phyloP scores from a whole-genome alignment of 768 basidiomycete genomes.

The Suillus decipiens region DNA sequence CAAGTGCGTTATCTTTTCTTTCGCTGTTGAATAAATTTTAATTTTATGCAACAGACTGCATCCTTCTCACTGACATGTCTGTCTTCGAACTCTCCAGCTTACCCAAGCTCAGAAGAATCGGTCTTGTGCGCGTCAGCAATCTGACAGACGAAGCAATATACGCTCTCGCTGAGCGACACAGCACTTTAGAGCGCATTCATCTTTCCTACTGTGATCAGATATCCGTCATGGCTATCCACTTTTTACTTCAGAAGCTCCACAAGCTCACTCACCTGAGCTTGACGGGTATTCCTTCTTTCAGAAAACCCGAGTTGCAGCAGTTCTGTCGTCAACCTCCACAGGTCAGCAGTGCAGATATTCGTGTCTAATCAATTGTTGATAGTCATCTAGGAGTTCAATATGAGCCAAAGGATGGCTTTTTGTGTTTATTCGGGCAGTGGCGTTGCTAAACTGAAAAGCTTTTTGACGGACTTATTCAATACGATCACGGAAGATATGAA shows the following conservation, averaged over 20 bases:
- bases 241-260: conserved; percentile 84
- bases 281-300: conserved; percentile 95
- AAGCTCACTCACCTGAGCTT: conserved; percentile 93
- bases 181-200: conserved; percentile 92
- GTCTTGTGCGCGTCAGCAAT: conserved; percentile 90
- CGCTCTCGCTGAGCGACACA: conserved; percentile 81
- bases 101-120: conserved; percentile 90
- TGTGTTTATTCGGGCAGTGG: conserved; percentile 97
- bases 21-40: background rate
- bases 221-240: conserved; percentile 87
- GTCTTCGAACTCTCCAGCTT: conserved; percentile 88
- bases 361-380: conserved; percentile 10
- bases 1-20: conserved; percentile 56
- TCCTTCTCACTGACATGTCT: conserved; percentile 87
- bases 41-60: conserved; percentile 60
- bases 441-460: conserved; percentile 78
- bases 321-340: conserved; percentile 89
- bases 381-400: conserved; percentile 77
- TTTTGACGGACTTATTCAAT: conserved; percentile 74
- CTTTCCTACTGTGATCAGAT: conserved; percentile 97
- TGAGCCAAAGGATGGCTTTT: conserved; percentile 85
- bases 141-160: conserved; percentile 94
- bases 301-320: conserved; percentile 78
- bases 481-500: conserved; percentile 71
- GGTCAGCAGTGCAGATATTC: conserved; percentile 46